Conservation (phyloP, 2,329 filamentous ascomycete genomes). For the Ceratocystis diversiconidia region DNA sequence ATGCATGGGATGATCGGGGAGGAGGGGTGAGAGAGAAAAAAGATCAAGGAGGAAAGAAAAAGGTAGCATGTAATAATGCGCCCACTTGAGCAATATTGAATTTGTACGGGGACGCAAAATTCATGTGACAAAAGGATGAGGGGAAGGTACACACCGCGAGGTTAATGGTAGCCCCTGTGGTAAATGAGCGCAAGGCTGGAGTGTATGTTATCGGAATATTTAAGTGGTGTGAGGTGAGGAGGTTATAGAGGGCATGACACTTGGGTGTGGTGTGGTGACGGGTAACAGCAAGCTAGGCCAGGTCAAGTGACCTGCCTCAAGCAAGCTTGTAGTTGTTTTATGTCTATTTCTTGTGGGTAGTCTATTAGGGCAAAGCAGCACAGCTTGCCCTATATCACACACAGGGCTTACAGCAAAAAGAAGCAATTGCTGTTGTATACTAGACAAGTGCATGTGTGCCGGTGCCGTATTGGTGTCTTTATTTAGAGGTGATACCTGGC, state of each 20-base stretch:
- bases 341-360: background rate
- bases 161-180: background rate
- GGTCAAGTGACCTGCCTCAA: background rate
- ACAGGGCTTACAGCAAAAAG: background rate
- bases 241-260: background rate
- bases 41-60: background rate
- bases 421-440: background rate
- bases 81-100: background rate
- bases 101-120: background rate
- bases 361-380: background rate
- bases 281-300: background rate
- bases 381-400: background rate
- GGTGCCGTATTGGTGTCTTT: background rate
- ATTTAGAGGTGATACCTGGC: background rate
- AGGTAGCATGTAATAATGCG: background rate
- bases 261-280: background rate
- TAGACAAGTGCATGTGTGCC: background rate
- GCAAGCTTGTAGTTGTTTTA: background rate
- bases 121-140: background rate
- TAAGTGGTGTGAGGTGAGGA: background rate
- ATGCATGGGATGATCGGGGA: background rate
- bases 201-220: background rate
- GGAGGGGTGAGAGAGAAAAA: background rate
- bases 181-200: background rate
- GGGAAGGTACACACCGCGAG: background rate